phyloP scores from a whole-genome alignment of 228 moss, liverwort and hornwort species.

The Sphagnum magellanicum region DNA sequence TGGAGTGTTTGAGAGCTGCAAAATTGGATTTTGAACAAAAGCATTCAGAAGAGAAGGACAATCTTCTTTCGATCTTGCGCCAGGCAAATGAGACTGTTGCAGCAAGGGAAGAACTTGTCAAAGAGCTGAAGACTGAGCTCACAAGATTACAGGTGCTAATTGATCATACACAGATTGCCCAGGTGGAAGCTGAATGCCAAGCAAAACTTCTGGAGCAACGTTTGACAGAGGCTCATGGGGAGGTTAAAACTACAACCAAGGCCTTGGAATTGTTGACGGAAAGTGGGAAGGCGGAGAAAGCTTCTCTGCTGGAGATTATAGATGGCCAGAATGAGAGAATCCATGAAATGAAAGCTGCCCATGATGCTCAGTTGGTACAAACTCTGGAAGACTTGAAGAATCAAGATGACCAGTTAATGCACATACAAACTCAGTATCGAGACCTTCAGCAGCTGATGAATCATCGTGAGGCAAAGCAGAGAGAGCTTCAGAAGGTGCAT shows the following conservation, averaged over 20 bases:
- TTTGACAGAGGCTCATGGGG: slow-evolving; percentile 27
- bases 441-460: slow-evolving; percentile 19
- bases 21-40: slow-evolving; percentile 26
- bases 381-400: slow-evolving; percentile 21
- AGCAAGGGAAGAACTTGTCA: slow-evolving; percentile 23
- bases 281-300: slow-evolving; percentile 15
- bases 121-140: slow-evolving; percentile 42
- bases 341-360: slow-evolving; percentile 22
- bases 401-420: slow-evolving; percentile 39
- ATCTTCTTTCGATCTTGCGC: slow-evolving; percentile 23
- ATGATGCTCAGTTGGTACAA: slow-evolving; percentile 17
- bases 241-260: slow-evolving; percentile 12
- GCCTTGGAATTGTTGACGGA: slow-evolving; percentile 18
- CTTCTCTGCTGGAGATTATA: slow-evolving; percentile 20
- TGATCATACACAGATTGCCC: slow-evolving; percentile 33
- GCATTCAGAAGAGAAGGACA: slow-evolving; percentile 25
- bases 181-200: slow-evolving; percentile 24
- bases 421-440: slow-evolving; percentile 45
- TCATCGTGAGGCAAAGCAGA: slow-evolving; percentile 23
- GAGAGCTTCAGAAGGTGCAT: slow-evolving; percentile 22
- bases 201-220: slow-evolving; percentile 19
- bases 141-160: slow-evolving; percentile 33
- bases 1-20: slow-evolving; percentile 23
- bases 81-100: slow-evolving; percentile 22
- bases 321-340: slow-evolving; percentile 26